These are phyloP conservation scores for Bertia moriformis DNA, from an alignment of 2,329 filamentous ascomycete genomes.

Conservation along the genomic window DNA sequence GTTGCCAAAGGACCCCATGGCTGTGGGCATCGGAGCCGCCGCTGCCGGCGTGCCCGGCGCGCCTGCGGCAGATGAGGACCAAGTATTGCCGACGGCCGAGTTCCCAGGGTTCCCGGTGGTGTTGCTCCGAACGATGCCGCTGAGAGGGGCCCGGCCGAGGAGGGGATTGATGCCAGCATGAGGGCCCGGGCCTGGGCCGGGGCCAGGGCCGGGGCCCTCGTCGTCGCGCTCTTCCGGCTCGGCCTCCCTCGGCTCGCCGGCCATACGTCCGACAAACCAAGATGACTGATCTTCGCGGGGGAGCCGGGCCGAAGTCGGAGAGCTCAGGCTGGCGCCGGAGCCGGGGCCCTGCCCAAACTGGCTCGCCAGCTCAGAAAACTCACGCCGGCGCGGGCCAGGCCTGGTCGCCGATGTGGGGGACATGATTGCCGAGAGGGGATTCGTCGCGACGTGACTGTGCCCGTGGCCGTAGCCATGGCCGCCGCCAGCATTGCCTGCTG, in stretches of 20 bases:
- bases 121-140: slow-evolving; percentile 35
- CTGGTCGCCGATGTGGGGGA: slow-evolving; percentile 61
- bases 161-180: slow-evolving; percentile 12
- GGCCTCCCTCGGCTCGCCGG: slow-evolving; percentile 34
- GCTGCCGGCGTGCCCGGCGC: slow-evolving; percentile 28
- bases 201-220: slow-evolving; percentile 16
- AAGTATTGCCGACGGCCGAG: slow-evolving; percentile 24
- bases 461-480: too few relatives aligned
- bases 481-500: too few relatives aligned
- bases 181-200: too few relatives aligned
- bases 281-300: slow-evolving; percentile 45
- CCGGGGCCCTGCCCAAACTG: too few relatives aligned
- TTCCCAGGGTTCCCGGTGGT: slow-evolving; percentile 36
- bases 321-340: slow-evolving; percentile 26
- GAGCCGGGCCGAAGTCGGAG: slow-evolving; percentile 47
- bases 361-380: too few relatives aligned
- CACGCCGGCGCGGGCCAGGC: too few relatives aligned
- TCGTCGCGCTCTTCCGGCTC: slow-evolving; percentile 36
- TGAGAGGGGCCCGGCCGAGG: slow-evolving; percentile 22
- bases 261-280: slow-evolving; percentile 41
- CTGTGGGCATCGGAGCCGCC: slow-evolving; percentile 47
- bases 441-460: too few relatives aligned
- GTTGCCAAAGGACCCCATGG: slow-evolving; percentile 77
- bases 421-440: too few relatives aligned
- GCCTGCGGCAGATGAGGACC: slow-evolving; percentile 26